Evolutionary conservation across 352 stramenopile genomes (phyloP).

Genomic region (Phytophthora palmivora): DNA sequence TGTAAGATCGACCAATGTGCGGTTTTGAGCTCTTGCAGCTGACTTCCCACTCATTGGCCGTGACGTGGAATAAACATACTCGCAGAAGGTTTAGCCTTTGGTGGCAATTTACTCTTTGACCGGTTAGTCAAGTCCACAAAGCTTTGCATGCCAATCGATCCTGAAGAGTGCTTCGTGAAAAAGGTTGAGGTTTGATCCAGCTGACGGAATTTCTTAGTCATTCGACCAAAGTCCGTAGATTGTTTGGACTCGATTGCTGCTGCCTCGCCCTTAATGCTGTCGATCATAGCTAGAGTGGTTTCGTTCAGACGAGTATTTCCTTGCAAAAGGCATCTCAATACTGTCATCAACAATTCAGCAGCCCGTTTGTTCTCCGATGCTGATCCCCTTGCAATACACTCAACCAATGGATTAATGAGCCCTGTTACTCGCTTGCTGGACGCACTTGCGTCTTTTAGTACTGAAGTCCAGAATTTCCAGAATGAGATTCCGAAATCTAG

Average conservation of each 20-base stretch:
- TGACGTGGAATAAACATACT: constrained; percentile 21
- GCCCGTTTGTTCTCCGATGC: constrained; percentile 68
- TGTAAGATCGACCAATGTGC: constrained; percentile 52
- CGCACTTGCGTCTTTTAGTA: constrained; percentile 56
- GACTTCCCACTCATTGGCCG: constrained; percentile 70
- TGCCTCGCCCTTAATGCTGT: constrained; percentile 57
- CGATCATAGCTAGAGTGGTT: constrained; percentile 48
- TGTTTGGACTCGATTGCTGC: constrained; percentile 66
- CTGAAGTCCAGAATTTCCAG: constrained; percentile 72
- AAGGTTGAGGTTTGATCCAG: constrained; percentile 59
- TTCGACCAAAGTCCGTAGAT: constrained; percentile 70
- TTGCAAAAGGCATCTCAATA: constrained; percentile 62
- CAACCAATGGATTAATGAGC: constrained; percentile 59
- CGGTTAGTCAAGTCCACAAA: constrained; percentile 32
- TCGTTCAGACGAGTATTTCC: constrained; percentile 62
- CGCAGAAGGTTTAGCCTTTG: constrained; percentile 13
- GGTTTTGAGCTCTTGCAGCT: constrained; percentile 56
- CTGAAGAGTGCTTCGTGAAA: constrained; percentile 52
- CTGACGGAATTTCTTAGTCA: constrained; percentile 74
- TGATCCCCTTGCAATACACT: constrained; percentile 57
- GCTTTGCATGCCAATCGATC: constrained; percentile 12
- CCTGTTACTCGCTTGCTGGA: constrained; percentile 63
- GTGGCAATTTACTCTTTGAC: constrained; percentile 35
- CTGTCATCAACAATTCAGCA: constrained; percentile 71
- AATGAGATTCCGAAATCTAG: constrained; percentile 79